These are phyloP conservation scores for Spathaspora girioi DNA, from an alignment of 805 yeast species.

Conservation along the genomic window DNA sequence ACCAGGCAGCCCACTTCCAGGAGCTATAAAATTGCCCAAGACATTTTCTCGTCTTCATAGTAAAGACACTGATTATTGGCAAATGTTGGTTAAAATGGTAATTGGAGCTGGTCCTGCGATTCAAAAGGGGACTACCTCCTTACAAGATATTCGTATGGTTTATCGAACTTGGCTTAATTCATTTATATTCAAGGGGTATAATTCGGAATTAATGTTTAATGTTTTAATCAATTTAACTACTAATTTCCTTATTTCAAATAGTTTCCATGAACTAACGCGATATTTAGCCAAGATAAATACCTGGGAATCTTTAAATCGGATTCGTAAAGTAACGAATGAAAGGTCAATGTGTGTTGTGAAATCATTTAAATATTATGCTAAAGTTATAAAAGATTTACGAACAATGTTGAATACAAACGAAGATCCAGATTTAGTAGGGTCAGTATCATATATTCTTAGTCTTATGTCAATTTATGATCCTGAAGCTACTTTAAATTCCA, in stretches of 20 bases:
- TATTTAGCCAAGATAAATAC: not conserved
- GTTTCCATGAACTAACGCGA: constrained; percentile 4
- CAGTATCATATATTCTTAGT: constrained; percentile 33
- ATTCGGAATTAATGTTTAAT: constrained; percentile 27
- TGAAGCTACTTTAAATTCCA: constrained; percentile 34
- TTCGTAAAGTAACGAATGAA: not conserved
- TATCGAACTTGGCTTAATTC: constrained; percentile 32
- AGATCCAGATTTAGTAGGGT: constrained; percentile 29
- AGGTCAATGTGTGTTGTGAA: constrained; percentile 18
- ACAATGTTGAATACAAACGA: constrained; percentile 22
- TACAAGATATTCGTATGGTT: constrained; percentile 24
- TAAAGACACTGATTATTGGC: constrained; percentile 3
- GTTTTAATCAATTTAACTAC: constrained; percentile 37
- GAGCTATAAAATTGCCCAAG: not conserved
- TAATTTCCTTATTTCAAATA: constrained; percentile 32
- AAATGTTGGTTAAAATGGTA: constrained; percentile 5
- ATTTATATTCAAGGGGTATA: constrained; percentile 22
- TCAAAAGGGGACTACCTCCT: constrained; percentile 22
- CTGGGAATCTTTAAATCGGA: not conserved
- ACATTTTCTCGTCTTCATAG: constrained; percentile 2
- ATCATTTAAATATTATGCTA: constrained; percentile 34
- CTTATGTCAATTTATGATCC: constrained; percentile 43
- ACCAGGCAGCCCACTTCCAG: constrained; percentile 4
- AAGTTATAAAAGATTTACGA: constrained; percentile 31
- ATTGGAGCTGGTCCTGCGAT: constrained; percentile 14